Percentiles rank a stretch among this genome's conserved stretches.
phyloP scores from a whole-genome alignment of 352 stramenopile species.

The Phytopythium kandeliae region DNA sequence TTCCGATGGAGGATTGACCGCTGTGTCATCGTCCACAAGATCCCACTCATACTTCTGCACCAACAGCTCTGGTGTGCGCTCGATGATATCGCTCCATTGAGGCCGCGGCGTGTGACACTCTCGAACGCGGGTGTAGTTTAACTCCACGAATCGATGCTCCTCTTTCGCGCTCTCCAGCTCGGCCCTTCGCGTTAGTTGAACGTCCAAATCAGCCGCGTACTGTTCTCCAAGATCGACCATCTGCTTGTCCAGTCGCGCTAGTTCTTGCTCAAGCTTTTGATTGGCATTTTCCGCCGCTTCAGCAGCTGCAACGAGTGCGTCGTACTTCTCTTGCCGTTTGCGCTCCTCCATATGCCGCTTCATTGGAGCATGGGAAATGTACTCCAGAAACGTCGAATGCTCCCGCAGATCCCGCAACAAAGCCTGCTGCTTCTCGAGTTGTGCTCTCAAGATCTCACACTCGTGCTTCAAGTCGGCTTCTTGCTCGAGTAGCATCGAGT shows the following conservation, averaged over 20 bases:
- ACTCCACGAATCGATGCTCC: constrained; percentile 20
- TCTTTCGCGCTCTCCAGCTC: constrained; percentile 17
- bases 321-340: constrained; percentile 46
- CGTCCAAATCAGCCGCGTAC: constrained; percentile 24
- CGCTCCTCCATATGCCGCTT: constrained; percentile 62
- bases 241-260: constrained; percentile 29
- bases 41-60: constrained; percentile 54
- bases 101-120: constrained; percentile 66
- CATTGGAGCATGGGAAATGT: constrained; percentile 44
- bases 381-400: constrained; percentile 51
- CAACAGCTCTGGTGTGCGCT: constrained; percentile 53
- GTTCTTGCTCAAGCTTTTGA: constrained; percentile 29
- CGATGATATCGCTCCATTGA: constrained; percentile 53
- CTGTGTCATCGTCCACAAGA: constrained; percentile 12
- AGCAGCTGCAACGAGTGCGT: constrained; percentile 18
- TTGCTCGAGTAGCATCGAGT: constrained; percentile 31
- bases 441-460: constrained; percentile 28
- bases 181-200: constrained; percentile 8
- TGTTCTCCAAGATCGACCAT: constrained; percentile 29
- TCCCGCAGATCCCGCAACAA: constrained; percentile 38
- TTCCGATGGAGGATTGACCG: constrained; percentile 1
- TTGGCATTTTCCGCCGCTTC: constrained; percentile 37
- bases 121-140: constrained; percentile 21
- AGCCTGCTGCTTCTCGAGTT: constrained; percentile 34
- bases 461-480: constrained; percentile 37